Evolutionary conservation across 352 stramenopile genomes (phyloP).

Genomic region (Globisporangium paroecandrum): DNA sequence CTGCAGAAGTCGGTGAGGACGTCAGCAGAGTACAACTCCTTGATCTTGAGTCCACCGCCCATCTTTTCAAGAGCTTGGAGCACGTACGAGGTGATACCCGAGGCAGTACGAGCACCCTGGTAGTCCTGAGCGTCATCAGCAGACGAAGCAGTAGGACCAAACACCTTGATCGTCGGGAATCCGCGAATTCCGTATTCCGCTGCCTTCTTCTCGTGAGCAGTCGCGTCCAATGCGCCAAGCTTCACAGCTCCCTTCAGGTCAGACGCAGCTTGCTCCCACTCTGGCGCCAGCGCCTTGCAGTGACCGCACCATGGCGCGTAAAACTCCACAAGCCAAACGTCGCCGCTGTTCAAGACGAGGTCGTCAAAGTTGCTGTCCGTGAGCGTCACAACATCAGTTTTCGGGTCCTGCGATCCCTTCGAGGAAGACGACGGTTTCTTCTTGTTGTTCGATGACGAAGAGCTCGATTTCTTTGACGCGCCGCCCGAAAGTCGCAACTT

Average conservation of each 20-base stretch:
- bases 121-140: constrained; percentile 76
- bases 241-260: constrained; percentile 88
- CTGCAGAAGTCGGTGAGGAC: constrained; percentile 80
- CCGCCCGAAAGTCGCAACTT: constrained; percentile 74
- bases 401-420: constrained; percentile 30
- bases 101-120: constrained; percentile 80
- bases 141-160: constrained; percentile 66
- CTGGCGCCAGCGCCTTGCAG: constrained; percentile 89
- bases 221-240: constrained; percentile 91
- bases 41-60: constrained; percentile 73
- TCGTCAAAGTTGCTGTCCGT: constrained; percentile 91
- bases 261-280: constrained; percentile 88
- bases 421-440: constrained; percentile 34
- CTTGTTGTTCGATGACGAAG: constrained; percentile 34
- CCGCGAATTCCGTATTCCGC: constrained; percentile 87
- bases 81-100: constrained; percentile 76
- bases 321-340: constrained; percentile 92
- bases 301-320: constrained; percentile 93
- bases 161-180: constrained; percentile 96
- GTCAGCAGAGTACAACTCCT: constrained; percentile 66
- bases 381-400: constrained; percentile 83
- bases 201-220: constrained; percentile 87
- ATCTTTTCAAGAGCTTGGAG: constrained; percentile 69
- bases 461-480: constrained; percentile 36
- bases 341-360: constrained; percentile 86